Percentiles rank a stretch among this genome's conserved stretches.
phyloP scores from a whole-genome alignment of 129 eudicot genomes.

The Arctium minus region DNA sequence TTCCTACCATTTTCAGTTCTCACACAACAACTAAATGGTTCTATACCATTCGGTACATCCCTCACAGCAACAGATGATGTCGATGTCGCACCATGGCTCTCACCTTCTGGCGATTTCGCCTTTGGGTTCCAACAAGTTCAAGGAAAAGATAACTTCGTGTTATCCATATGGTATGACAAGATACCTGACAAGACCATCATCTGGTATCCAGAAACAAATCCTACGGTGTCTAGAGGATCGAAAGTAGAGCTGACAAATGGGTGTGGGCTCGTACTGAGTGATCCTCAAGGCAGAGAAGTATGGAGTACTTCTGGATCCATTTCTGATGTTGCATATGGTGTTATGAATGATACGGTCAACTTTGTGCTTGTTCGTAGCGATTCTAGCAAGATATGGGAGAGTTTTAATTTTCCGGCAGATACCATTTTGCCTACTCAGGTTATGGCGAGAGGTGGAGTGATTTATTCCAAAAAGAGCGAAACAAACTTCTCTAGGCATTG shows the following conservation, averaged over 20 bases:
- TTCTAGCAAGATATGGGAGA: constrained; percentile 33
- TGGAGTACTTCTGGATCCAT: constrained; percentile 4
- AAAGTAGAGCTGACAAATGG: not conserved
- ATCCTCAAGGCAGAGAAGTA: constrained; percentile 19
- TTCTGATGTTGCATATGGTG: not conserved
- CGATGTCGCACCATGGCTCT: constrained; percentile 20
- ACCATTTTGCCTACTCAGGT: not conserved
- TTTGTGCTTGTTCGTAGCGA: constrained; percentile 17
- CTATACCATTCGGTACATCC: not conserved
- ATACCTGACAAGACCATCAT: constrained; percentile 7
- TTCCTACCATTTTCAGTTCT: too few species aligned
- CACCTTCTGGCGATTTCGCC: constrained; percentile 33
- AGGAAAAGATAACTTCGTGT: constrained; percentile 4
- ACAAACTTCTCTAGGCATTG: constrained; percentile 35
- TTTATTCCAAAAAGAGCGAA: constrained; percentile 18
- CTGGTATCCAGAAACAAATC: constrained; percentile 20
- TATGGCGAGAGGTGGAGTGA: not conserved
- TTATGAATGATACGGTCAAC: constrained; percentile 14
- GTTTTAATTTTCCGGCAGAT: not conserved
- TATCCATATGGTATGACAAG: constrained; percentile 27
- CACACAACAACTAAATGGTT: not conserved
- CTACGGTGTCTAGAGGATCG: not conserved
- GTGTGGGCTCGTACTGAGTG: constrained; percentile 19
- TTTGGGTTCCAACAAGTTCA: constrained; percentile 38
- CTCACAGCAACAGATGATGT: not conserved